Base-by-base conservation (phyloP, 1,139 yeast species). In the Scheffersomyces cryptocercus region DNA sequence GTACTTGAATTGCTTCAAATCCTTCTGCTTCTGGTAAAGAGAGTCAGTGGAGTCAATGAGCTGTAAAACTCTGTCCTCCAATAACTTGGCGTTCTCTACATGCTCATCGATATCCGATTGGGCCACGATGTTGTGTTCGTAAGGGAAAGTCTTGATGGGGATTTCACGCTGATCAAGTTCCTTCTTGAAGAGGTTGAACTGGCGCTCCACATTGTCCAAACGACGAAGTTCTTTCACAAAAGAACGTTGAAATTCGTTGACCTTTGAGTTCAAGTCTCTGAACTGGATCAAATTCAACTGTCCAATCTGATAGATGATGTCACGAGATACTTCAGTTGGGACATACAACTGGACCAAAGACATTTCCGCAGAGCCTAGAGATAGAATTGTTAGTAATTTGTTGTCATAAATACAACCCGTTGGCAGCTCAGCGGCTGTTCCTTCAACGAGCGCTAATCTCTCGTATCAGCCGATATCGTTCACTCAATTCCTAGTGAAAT, bases 81-180 rank as follows among this genome's bases (percentile, higher is more conserved):
- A 68, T 24, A 75, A 62, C 46, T 79, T 80, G 1, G 91, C 85
- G 54, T 79, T 82, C 46, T 82, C 85, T 29, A 81, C 81, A 54
- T 84, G 76, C 48, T 84, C 93, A 58, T 89, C 97, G 51, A 91
- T 82, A 43, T 84, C 88, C 29, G 85, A 73, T 41, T 86, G 81
- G 31, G 81, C 76, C 35, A 61, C 70, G 44, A 63, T 63, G 38
- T 49, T 52, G 38, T 51, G 79, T 33, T 77, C 81, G 40, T 77
- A 72, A 24, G 82, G 79, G 40, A 70, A 68, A 35, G 71, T 68
- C 28, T 61, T 62, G 34, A 79, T 48, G 14, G 65, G 66, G 47
- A 85, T 77, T 6, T 65, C 69, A 54, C 79, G 77, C 39, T 68
- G 68, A 48, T 73, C 77, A 54, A 82, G 67, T 48, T 81, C 73